Percentiles rank a stretch among this genome's conserved stretches.
These are phyloP conservation scores for Pezicula radicicola DNA, from an alignment of 2,329 filamentous ascomycete species.

Conservation along the genomic window DNA sequence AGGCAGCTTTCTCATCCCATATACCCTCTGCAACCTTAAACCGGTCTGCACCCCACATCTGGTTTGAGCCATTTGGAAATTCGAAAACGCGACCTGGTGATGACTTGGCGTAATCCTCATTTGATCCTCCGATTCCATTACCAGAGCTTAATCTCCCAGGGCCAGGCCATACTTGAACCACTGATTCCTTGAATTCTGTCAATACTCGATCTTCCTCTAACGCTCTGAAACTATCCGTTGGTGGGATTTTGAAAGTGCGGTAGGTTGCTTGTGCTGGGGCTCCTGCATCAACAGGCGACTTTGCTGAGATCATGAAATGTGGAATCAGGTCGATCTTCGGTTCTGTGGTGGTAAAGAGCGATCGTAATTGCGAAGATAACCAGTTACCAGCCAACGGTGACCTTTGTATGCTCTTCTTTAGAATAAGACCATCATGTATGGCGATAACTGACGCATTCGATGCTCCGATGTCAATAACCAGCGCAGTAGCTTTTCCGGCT, in stretches of 20 bases:
- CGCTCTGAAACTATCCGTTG: conserved; percentile 69
- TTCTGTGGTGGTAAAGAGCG: conserved; percentile 69
- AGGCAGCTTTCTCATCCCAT: conserved; percentile 81
- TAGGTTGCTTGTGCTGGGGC: conserved; percentile 74
- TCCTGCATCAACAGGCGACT: conserved; percentile 84
- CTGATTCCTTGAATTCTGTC: conserved; percentile 96
- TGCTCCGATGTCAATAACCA: conserved; percentile 90
- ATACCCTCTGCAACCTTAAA: conserved; percentile 85
- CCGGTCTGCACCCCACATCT: conserved; percentile 87
- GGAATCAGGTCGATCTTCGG: conserved; percentile 73
- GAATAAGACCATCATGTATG: conserved; percentile 89
- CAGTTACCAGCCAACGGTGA: conserved; percentile 86
- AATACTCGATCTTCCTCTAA: conserved; percentile 91
- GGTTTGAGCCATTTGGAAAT: conserved; percentile 95
- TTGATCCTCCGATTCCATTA: conserved; percentile 51
- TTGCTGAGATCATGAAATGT: conserved; percentile 83
- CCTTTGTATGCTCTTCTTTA: conserved; percentile 85
- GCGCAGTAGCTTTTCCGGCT: conserved; percentile 85
- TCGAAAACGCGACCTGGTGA: conserved; percentile 87
- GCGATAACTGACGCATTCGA: conserved; percentile 86
- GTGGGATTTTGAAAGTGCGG: conserved; percentile 62
- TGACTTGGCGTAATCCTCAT: conserved; percentile 71
- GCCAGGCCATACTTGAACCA: conserved; percentile 89
- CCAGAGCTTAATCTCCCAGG: conserved; percentile 60
- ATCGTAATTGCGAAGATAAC: conserved; percentile 83